Evolutionary conservation across 1,284 basidiomycete species (phyloP), one percentile per base, ranked within the genome.

Genomic region (Trametes pubescens): DNA sequence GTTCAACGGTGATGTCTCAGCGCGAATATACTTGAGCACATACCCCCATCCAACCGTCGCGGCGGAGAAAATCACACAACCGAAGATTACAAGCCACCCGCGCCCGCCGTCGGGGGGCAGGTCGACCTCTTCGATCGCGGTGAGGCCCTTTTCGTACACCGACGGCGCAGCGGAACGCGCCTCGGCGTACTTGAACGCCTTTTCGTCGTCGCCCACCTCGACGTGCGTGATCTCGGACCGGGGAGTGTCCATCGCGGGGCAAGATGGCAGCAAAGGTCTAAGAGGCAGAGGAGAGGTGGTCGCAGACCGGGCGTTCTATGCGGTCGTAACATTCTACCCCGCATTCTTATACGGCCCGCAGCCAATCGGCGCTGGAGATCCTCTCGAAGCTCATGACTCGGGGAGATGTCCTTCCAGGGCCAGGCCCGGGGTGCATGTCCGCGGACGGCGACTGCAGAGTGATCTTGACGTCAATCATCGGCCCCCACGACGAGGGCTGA

Each of bases 1-100:
- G 64, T 62, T 65, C 60, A 65, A 59, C 53, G 53, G 13, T 14
- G 40, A 24, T 47, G 21, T 60, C 52, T 16, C 47, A 38, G 51
- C 16, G 43, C 32, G 56, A 47, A 57, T 49, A 43, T 48, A 52
- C 29, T 57, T 55, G 55, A 64, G 54, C 44, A 68, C 67, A 62
- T 67, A 69, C 68, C 65, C 65, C 65, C 65, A 69, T 57, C 71
- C 71, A 44, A 69, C 62, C 18, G 71, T 71, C 11, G 66, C 64
- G 18, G 62, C 65, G 51, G 69, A 67, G 51, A 61, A 69, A 6
- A 72, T 67, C 24, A 72, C 62, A 57, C 70, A 72, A 35, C 70
- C 70, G 21, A 67, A 53, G 46, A 72, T 55, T 44, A 72, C 70
- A 44, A 70, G 56, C 70, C 70, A 72, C 2, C 69, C 70, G 52